Evolutionary conservation across 176 grass and related monocot species (phyloP), one percentile per base, ranked within the genome.

Genomic region (Zoysia japonica): DNA sequence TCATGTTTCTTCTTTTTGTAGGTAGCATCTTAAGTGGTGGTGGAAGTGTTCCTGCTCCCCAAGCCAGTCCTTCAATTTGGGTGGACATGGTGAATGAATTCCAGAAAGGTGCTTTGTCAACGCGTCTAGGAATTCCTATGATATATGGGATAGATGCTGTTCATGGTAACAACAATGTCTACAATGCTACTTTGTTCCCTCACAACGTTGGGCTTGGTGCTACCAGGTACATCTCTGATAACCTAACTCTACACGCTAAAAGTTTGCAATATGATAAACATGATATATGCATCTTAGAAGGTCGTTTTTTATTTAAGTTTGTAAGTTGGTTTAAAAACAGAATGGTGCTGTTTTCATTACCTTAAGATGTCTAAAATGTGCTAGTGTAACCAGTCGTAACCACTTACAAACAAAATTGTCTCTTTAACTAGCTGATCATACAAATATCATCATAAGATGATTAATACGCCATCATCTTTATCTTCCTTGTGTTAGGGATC

Each of bases 71-170:
- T 71, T 74, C 86, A 60, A 83, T 92, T 55, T 97, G 95, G 95
- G 85, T 94, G 56, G 86, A 92, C 77, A 97, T 97, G 91, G 89
- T 94, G 68, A 97, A 97, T 78, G 95, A 92, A 77, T 94, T 97
- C 71, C 95, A 97, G 74, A 94, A 92, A 63, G 95, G 95, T 16
- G 81, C 91, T 78, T 85, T 97, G 55, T 92, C 89, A 61, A 94
- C 95, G 37, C 92, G 91, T 46, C 85, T 97, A 5, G 87, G 91
- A 42, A 97, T 97, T 77, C 95, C 95, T 61, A 92, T 94, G 89
- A 94, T 97, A 74, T 97, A 97, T 84, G 94, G 94, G 44, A 97
- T 97, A 75, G 94, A 97, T 87, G 95, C 95, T 62, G 89, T 97
- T 90, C 95, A 97, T 85, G 95, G 95, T 56, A 89, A 97, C 64